These are phyloP conservation scores for Coleophoma crateriformis DNA, from an alignment of 2,329 filamentous ascomycete genomes.

Conservation along the genomic window DNA sequence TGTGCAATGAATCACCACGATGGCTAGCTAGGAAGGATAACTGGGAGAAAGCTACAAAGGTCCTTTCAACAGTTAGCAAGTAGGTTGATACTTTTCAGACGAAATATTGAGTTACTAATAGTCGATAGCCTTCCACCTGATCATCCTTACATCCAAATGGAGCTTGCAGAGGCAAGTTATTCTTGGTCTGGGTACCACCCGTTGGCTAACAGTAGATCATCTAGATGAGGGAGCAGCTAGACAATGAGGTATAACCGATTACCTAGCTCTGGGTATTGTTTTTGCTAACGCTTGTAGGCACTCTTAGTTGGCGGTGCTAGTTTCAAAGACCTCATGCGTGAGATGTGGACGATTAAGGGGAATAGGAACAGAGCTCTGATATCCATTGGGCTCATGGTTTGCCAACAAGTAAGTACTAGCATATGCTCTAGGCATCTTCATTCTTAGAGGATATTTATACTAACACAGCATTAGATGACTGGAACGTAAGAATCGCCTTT, in stretches of 20 bases:
- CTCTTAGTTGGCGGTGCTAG: slow-evolving; percentile 41
- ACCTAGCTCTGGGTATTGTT: too few species aligned
- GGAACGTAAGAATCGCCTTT: slow-evolving; percentile 30
- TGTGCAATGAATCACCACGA: slow-evolving; percentile 57
- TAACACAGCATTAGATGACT: slow-evolving; percentile 42
- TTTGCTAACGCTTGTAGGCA: slow-evolving; percentile 14
- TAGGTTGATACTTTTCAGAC: slow-evolving; percentile 14
- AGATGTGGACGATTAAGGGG: slow-evolving; percentile 52
- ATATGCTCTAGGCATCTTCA: too few species aligned
- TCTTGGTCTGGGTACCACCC: too few species aligned
- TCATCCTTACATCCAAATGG: slow-evolving; percentile 47
- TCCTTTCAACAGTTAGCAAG: slow-evolving; percentile 45
- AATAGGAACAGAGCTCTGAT: slow-evolving; percentile 62
- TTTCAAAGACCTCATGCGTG: slow-evolving; percentile 47
- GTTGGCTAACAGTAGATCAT: too few species aligned
- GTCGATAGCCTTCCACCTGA: slow-evolving; percentile 41
- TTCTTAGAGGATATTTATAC: too few species aligned
- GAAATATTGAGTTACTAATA: slow-evolving; percentile 28
- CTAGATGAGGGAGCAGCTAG: slow-evolving; percentile 35
- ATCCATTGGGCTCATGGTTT: slow-evolving; percentile 59
- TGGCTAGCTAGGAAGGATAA: slow-evolving; percentile 64
- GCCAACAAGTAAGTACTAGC: slow-evolving; percentile 40
- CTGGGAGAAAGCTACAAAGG: slow-evolving; percentile 55
- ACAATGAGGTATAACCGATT: slow-evolving; percentile 32
- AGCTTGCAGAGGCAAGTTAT: slow-evolving; percentile 33